Conservation (phyloP, 108 stramenopile species). For the Craspedostauros australis region DNA sequence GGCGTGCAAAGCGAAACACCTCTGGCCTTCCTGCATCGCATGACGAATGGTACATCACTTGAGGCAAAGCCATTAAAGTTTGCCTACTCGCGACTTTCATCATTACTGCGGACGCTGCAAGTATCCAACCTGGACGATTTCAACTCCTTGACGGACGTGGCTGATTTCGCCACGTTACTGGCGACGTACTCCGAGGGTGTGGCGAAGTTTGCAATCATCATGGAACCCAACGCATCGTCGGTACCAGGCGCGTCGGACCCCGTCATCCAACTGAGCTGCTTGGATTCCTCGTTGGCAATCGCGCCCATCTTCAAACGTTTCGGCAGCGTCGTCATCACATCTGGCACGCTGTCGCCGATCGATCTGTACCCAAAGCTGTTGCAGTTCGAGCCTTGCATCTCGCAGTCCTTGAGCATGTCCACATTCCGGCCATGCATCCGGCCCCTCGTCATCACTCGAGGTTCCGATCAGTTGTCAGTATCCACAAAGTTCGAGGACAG, state of each 20-base stretch:
- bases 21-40: conserved; percentile 86
- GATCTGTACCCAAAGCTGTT: conserved; percentile 98
- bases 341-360: conserved; percentile 96
- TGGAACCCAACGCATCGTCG: conserved; percentile 89
- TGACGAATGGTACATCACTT: conserved; percentile 86
- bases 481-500: conserved; percentile 87
- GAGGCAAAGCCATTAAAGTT: conserved; percentile 95
- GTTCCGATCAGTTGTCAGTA: conserved; percentile 85
- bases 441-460: conserved; percentile 93
- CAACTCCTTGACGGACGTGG: conserved; percentile 89
- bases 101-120: conserved; percentile 83
- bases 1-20: conserved; percentile 92
- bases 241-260: conserved; percentile 81
- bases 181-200: conserved; percentile 93
- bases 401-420: conserved; percentile 94
- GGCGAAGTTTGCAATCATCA: conserved; percentile 90
- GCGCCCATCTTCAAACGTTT: conserved; percentile 97
- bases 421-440: conserved; percentile 97
- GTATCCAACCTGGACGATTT: conserved; percentile 90
- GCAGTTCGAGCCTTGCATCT: conserved; percentile 93
- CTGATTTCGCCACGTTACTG: conserved; percentile 93
- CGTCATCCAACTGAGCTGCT: conserved; percentile 91
- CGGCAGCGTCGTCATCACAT: conserved; percentile 94
- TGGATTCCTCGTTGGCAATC: conserved; percentile 97
- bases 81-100: conserved; percentile 90